phyloP scores from a whole-genome alignment of 331 rosid species.

The Telfairia occidentalis region DNA sequence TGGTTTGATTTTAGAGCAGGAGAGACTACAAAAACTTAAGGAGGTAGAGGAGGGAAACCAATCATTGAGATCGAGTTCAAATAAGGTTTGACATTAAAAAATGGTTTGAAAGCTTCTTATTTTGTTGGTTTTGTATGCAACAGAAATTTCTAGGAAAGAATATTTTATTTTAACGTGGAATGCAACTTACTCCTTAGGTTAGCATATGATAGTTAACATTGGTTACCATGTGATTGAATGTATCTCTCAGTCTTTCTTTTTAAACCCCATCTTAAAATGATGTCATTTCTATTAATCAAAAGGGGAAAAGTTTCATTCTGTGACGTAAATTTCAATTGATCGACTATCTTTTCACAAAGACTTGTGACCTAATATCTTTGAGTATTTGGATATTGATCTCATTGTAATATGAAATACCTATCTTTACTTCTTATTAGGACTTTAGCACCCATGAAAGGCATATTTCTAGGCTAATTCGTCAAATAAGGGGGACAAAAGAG shows the following conservation, averaged over 20 bases:
- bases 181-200: background rate
- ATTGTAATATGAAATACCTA: background rate
- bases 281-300: background rate
- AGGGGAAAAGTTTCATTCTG: background rate
- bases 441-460: conserved; percentile 12
- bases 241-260: background rate
- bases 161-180: background rate
- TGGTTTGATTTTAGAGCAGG: conserved; percentile 60
- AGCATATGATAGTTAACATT: background rate
- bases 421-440: background rate
- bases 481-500: conserved; percentile 15
- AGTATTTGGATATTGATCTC: background rate
- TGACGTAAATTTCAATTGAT: background rate
- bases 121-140: conserved; percentile 3
- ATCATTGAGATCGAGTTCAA: conserved; percentile 20
- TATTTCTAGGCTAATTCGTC: conserved; percentile 9
- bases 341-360: background rate
- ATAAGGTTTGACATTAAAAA: conserved; percentile 3
- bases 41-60: conserved; percentile 46
- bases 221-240: background rate
- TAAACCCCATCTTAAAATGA: background rate
- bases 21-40: conserved; percentile 51
- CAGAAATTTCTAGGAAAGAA: background rate
- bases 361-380: background rate
- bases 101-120: conserved; percentile 3